A percentile compares a stretch with the other conserved stretches of the same genome.
These are phyloP conservation scores for Basidiobolus meristosporus DNA, from an alignment of 371 early-diverging fungal species.

Conservation along the genomic window DNA sequence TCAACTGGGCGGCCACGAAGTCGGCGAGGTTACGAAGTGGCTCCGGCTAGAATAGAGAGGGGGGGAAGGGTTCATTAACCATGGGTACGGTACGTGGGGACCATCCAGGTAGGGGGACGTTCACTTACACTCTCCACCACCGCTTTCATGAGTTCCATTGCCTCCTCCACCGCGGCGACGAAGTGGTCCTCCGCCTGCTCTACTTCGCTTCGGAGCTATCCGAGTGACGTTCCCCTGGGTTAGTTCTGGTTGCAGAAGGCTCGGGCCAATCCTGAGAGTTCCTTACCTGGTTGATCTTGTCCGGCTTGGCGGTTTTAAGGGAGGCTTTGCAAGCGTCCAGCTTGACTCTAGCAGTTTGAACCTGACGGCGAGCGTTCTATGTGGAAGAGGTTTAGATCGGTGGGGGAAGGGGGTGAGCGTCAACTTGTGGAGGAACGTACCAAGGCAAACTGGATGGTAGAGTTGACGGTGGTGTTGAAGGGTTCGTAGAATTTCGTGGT, in stretches of 20 bases:
- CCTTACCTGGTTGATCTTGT: constrained; percentile 25
- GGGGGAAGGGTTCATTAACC: no score
- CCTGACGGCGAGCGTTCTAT: constrained; percentile 63
- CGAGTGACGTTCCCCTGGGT: no score
- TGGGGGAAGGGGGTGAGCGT: neutral
- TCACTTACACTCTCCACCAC: constrained; percentile 53
- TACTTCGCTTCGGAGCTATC: constrained; percentile 36
- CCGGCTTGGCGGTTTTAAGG: constrained; percentile 44
- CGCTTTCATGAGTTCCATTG: constrained; percentile 73
- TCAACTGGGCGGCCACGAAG: constrained; percentile 66
- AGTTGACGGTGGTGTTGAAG: constrained; percentile 40
- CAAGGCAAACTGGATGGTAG: constrained; percentile 53
- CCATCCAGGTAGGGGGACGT: no score
- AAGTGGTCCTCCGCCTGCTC: constrained; percentile 84
- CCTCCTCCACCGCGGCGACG: constrained; percentile 79
- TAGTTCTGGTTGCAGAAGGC: no score
- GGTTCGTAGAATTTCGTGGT: constrained; percentile 54
- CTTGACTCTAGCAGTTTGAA: constrained; percentile 48
- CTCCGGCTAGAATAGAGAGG: constrained; percentile 46
- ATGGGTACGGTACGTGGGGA: no score
- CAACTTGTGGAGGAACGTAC: constrained; percentile 4
- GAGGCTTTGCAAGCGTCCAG: constrained; percentile 69
- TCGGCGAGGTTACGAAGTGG: constrained; percentile 65
- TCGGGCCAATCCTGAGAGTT: neutral
- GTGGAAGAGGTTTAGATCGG: neutral